Percentiles rank a stretch among this genome's conserved stretches.
phyloP scores from a whole-genome alignment of 2,329 filamentous ascomycete genomes.

The Chaetomiaceae sp. region DNA sequence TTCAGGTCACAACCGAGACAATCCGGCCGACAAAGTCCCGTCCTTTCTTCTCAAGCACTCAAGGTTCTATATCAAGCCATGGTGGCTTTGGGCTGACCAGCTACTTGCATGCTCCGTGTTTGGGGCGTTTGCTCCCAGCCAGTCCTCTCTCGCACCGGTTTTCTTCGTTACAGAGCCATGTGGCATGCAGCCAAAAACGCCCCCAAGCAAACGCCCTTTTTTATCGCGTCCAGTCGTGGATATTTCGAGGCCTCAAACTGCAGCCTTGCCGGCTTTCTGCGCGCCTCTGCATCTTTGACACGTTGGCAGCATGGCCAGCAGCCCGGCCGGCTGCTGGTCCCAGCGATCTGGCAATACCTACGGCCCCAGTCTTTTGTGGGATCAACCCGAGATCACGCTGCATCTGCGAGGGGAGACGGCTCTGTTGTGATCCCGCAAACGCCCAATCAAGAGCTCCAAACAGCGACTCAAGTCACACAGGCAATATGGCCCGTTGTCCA shows the following conservation, averaged over 20 bases:
- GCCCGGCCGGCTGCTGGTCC: neutral
- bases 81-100: neutral
- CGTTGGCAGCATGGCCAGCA: neutral
- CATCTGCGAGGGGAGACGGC: conserved; percentile 19
- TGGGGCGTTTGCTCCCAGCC: neutral
- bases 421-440: conserved; percentile 23
- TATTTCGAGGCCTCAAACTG: neutral
- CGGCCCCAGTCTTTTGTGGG: conserved; percentile 2
- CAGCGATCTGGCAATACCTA: conserved; percentile 9
- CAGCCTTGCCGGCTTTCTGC: neutral
- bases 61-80: neutral
- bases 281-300: conserved; percentile 1
- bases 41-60: too few species aligned
- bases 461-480: conserved; percentile 19
- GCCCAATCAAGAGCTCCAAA: conserved; percentile 21
- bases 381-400: conserved; percentile 15
- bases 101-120: neutral
- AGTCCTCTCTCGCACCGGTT: neutral
- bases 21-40: too few species aligned
- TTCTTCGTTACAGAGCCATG: neutral
- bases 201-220: conserved; percentile 3
- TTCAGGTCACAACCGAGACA: conserved; percentile 7
- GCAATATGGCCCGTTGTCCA: conserved; percentile 22
- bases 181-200: conserved; percentile 6
- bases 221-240: neutral